Percentiles rank a stretch among this genome's conserved stretches.
Conservation (phyloP, 306 rosid species). For the Adenanthera pavonina region DNA sequence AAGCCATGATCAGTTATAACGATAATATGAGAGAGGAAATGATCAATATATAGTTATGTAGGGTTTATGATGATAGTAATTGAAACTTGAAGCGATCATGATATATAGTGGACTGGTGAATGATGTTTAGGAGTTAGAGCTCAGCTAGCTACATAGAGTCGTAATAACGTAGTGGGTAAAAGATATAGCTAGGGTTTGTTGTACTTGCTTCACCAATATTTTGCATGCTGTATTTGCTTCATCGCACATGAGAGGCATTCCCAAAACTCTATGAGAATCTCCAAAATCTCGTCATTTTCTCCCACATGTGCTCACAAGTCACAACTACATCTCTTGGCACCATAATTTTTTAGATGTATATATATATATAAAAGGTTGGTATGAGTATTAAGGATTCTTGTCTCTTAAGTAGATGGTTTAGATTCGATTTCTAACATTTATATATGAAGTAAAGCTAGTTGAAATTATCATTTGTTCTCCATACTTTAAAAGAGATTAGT, state of each 20-base stretch:
- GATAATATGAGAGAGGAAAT: neutral
- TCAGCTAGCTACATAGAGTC: neutral
- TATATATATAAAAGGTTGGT: too few species aligned
- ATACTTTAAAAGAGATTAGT: too few species aligned
- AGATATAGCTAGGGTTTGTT: neutral
- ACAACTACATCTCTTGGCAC: too few species aligned
- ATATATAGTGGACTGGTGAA: neutral
- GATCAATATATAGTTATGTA: neutral
- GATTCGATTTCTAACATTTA: too few species aligned
- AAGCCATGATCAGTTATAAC: too few species aligned
- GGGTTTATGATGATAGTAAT: slow-evolving; percentile 46
- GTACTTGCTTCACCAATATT: neutral
- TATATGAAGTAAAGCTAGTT: too few species aligned
- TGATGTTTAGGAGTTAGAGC: slow-evolving; percentile 27
- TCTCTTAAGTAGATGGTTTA: too few species aligned
- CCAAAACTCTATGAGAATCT: neutral
- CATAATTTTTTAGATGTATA: neutral
- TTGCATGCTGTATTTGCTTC: slow-evolving; percentile 45
- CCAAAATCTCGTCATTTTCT: slow-evolving; percentile 27
- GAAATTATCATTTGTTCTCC: too few species aligned
- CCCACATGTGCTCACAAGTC: neutral
- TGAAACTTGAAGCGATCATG: slow-evolving; percentile 30
- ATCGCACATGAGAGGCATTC: slow-evolving; percentile 32
- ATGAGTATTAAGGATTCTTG: too few species aligned
- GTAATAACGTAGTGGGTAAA: too few species aligned